Evolutionary conservation across 169 alveolate genomes (phyloP), one percentile per base, ranked within the genome.

Genomic region (Plasmodium blacklocki): DNA sequence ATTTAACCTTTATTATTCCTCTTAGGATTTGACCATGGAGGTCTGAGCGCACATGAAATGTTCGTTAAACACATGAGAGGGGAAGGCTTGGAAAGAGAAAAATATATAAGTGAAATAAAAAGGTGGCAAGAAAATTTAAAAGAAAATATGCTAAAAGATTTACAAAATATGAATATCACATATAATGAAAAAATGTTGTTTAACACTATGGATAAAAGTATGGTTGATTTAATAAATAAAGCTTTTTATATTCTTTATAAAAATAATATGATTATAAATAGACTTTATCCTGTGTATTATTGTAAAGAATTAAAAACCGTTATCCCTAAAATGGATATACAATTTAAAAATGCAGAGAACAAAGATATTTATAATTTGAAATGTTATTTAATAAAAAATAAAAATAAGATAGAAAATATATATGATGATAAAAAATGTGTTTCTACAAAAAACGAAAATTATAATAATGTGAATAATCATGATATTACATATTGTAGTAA

Each of bases 21-120:
- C 11, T 7, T 32, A 76, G 88, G 88, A 18, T 23, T 75, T 14
- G 88, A 76, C 26, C 88, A 76, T 50, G 88, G 88, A 21, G 88
- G 88, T n/a, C 62, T 76, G 5, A 76, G 88, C 45, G 60, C 88
- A 3, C 88, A 76, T 32, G 88, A 64, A 15, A 70, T 70, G 73
- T 76, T 76, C 32, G 49, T 47, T 14, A 76, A 67, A 63, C 3
- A 12, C 3, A 43, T 49, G 26, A 6, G 60, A 60, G 45, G 45
- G 26, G n/a, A 23, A 14, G 18, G 32, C 3, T 43, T 63, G 72
- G 60, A 26, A 12, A 59, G 18, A 26, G 88, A 74, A 43, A 63
- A 76, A 1, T 64, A 76, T 58, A 5, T 64, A 3, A 29, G 14
- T 54, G 88, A 76, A 62, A 76, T 76, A 12, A 76, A 26, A 7